Percentiles rank a stretch among this genome's conserved stretches.
These are phyloP conservation scores for Eucalyptus melliodora DNA, from an alignment of 345 rosid species.

Conservation along the genomic window DNA sequence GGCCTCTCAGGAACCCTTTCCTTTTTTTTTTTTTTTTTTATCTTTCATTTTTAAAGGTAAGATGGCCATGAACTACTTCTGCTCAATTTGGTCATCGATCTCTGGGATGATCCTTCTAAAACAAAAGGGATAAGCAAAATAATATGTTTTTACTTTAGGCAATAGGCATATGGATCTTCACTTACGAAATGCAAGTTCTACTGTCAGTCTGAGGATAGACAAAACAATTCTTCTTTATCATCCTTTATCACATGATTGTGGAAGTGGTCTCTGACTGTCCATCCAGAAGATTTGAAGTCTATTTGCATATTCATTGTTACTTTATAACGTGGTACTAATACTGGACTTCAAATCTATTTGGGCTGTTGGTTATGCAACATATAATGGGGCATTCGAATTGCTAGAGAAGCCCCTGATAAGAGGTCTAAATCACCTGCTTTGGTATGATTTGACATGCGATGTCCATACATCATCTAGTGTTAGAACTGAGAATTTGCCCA, in stretches of 20 bases:
- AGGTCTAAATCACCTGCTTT: background rate
- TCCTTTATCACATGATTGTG: background rate
- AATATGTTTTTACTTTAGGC: background rate
- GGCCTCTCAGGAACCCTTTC: background rate
- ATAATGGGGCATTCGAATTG: background rate
- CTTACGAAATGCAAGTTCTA: background rate
- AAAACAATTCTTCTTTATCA: background rate
- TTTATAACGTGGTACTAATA: background rate
- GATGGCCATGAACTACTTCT: background rate
- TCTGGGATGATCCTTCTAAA: background rate
- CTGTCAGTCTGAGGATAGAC: background rate
- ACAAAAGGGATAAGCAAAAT: background rate
- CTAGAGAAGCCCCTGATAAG: background rate
- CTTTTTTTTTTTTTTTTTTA: background rate
- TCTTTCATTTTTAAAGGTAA: background rate
- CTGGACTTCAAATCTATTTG: background rate
- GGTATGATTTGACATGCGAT: background rate
- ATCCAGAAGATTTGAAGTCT: background rate
- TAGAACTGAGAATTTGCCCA: background rate
- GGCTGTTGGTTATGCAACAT: background rate
- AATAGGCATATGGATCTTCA: background rate
- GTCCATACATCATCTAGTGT: background rate
- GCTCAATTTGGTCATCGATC: background rate
- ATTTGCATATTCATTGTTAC: background rate
- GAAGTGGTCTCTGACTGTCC: background rate